Evolutionary conservation across 2,329 filamentous ascomycete genomes (phyloP), one percentile per base, ranked within the genome.

Genomic region (Fusarium sp.): DNA sequence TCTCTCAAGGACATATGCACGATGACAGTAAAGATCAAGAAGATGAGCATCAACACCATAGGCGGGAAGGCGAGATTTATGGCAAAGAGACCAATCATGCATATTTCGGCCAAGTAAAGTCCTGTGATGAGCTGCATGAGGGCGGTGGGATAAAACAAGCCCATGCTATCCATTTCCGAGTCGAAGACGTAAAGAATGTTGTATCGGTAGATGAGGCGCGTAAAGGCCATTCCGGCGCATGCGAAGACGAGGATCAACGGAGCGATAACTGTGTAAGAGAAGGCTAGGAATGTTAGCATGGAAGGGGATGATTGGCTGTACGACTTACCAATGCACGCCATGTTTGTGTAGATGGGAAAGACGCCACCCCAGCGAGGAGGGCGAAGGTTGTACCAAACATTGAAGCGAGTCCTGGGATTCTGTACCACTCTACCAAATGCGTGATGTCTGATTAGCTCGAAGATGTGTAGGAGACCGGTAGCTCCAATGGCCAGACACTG

Each of bases 131-230:
- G 89, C 66, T 98, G 95, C 81, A 97, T 92, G 58, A 98, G 86
- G 3, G 94, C 95, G n/a, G 92, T 92, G 2, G 94, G 92, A 79
- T 98, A 98, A 76, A 94, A 91, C 20, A 96, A 89, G 22, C 96
- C 95, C 79, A 97, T 94, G 42, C 94, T 97, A 80, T 98, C 95
- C 78, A 97, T 91, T 67, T 90, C 85, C 14, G 93, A 90, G 79
- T 97, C 93, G 57, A 91, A 92, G 41, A 98, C 94, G 81, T 94
- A 98, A 56, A 98, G 88, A 62, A 98, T 84, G 80, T 98, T 97
- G 87, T 98, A 98, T 24, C 93, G 90, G 87, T 94, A 98, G 54
- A 95, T 93, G 59, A 96, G 85, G 81, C 97, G 97, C 83, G 98
- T 95, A 47, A 96, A 85, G 28, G 87, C 90, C 67, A 98, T 89